A percentile compares a stretch with the other conserved stretches of the same genome.
Conservation (phyloP, 129 eudicot genomes). For the Kitagawia praeruptora region DNA sequence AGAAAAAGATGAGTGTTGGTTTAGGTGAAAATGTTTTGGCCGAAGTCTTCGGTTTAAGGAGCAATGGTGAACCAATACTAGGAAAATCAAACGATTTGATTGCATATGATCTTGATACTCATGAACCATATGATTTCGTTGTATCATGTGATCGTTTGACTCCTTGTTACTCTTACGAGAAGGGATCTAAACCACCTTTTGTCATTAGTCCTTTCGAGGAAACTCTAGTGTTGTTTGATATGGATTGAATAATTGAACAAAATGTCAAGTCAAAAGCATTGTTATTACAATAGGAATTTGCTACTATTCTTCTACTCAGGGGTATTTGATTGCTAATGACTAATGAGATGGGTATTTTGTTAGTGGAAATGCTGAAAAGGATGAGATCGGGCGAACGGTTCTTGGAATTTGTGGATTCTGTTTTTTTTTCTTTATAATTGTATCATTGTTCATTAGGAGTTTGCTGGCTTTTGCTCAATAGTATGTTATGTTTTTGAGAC, state of each 20-base stretch:
- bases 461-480: too few species aligned
- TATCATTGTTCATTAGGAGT: too few species aligned
- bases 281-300: too few species aligned
- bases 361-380: neutral
- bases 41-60: neutral
- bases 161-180: neutral
- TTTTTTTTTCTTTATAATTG: too few species aligned
- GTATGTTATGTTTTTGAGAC: too few species aligned
- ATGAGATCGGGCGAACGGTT: neutral
- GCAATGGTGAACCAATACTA: neutral
- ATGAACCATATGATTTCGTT: neutral
- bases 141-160: neutral
- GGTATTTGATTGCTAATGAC: too few species aligned
- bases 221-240: neutral
- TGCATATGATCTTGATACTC: neutral
- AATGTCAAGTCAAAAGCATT: neutral
- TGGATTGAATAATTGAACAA: neutral
- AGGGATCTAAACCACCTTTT: neutral
- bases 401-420: neutral
- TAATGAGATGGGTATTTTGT: neutral
- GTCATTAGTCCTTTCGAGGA: neutral
- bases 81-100: neutral
- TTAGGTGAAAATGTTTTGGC: neutral
- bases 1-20: neutral
- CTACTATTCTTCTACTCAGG: neutral